Conservation (phyloP, 1,139 yeast species). For the Schwanniomyces etchellsii region DNA sequence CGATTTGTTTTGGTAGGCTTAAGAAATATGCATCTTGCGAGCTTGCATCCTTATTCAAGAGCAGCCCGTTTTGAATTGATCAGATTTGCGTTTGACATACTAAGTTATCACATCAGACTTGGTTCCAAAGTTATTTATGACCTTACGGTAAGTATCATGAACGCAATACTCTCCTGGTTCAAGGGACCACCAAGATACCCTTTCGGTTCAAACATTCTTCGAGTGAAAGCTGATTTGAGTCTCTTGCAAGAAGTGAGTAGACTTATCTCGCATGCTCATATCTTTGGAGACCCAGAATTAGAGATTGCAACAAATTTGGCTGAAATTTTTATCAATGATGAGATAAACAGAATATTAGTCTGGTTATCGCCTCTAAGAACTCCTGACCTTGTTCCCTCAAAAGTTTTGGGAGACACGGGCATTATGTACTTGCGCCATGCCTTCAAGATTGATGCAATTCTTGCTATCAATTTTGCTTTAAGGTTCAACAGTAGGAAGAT, state of each 20-base stretch:
- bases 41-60: constrained; percentile 79
- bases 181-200: constrained; percentile 62
- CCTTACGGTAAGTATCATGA: constrained; percentile 50
- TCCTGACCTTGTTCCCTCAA: constrained; percentile 18
- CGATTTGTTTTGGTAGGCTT: constrained; percentile 57
- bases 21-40: constrained; percentile 50
- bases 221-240: constrained; percentile 63
- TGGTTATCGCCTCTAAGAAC: constrained; percentile 69
- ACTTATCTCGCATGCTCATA: constrained; percentile 18
- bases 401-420: constrained; percentile 25
- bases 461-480: constrained; percentile 68
- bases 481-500: constrained; percentile 45
- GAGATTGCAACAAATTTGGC: constrained; percentile 47
- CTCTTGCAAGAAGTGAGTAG: constrained; percentile 51
- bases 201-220: constrained; percentile 74
- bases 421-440: constrained; percentile 44
- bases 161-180: constrained; percentile 80
- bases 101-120: constrained; percentile 48
- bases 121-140: constrained; percentile 40
- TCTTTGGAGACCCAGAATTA: constrained; percentile 18
- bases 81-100: constrained; percentile 59
- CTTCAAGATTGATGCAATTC: constrained; percentile 61
- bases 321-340: constrained; percentile 67
- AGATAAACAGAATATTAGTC: constrained; percentile 62
- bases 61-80: constrained; percentile 69